Conservation (phyloP, 352 stramenopile species). For the Phytophthora tentaculata region DNA sequence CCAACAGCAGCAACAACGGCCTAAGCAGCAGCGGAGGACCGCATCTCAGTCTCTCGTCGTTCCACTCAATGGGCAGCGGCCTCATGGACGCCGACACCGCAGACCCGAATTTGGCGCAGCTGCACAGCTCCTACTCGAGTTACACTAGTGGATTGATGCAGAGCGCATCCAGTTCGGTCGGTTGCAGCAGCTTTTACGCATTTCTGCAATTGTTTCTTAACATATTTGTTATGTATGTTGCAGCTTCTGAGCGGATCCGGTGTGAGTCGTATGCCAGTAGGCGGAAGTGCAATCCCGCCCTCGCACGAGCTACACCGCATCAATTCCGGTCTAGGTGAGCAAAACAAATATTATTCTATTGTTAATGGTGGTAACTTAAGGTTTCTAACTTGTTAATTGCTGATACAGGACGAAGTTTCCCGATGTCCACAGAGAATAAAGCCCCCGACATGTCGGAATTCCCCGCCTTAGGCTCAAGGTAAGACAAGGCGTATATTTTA, state of each 20-base stretch:
- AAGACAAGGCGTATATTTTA: neutral
- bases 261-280: slow-evolving; percentile 39
- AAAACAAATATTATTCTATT: neutral
- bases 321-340: slow-evolving; percentile 47
- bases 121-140: slow-evolving; percentile 43
- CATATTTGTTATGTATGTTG: slow-evolving; percentile 1
- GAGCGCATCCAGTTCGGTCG: slow-evolving; percentile 47
- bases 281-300: slow-evolving; percentile 31
- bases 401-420: slow-evolving; percentile 54
- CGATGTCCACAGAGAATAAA: slow-evolving; percentile 63
- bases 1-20: slow-evolving; percentile 24
- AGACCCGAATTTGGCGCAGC: slow-evolving; percentile 23
- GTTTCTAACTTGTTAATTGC: slow-evolving; percentile 24
- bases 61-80: slow-evolving; percentile 56
- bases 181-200: slow-evolving; percentile 8
- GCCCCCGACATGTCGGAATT: slow-evolving; percentile 88
- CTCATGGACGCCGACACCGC: slow-evolving; percentile 40
- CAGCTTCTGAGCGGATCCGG: slow-evolving; percentile 60
- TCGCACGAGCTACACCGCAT: slow-evolving; percentile 70
- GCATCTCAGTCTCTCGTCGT: slow-evolving; percentile 54
- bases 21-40: slow-evolving; percentile 29
- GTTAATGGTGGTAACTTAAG: slow-evolving; percentile 16
- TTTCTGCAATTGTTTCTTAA: slow-evolving; percentile 2
- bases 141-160: slow-evolving; percentile 61
- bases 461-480: slow-evolving; percentile 72